These are phyloP conservation scores for Globomyces pollinis-pini DNA, from an alignment of 192 early-diverging fungal species.

Conservation along the genomic window DNA sequence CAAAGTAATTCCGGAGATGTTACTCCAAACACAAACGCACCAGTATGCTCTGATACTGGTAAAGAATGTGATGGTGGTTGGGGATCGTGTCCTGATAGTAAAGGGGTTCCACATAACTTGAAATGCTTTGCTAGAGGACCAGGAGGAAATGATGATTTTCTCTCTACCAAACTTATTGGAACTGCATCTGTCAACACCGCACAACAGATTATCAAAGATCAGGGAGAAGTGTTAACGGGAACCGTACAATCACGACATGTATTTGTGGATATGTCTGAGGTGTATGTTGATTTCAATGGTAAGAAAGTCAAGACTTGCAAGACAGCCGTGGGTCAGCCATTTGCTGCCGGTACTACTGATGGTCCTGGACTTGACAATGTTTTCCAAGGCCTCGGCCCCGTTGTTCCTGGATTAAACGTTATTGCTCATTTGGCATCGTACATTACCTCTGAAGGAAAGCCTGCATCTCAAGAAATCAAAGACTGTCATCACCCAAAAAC, in stretches of 20 bases:
- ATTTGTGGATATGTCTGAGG: constrained; percentile 32
- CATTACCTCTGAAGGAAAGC: neutral
- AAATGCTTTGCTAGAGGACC: constrained; percentile 38
- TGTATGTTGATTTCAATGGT: constrained; percentile 21
- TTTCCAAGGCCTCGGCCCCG: constrained; percentile 14
- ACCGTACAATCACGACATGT: constrained; percentile 29
- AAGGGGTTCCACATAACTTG: constrained; percentile 3
- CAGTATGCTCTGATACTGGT: constrained; percentile 35
- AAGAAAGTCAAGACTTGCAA: constrained; percentile 16
- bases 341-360: constrained; percentile 51
- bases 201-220: neutral
- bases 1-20: constrained; percentile 42
- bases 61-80: constrained; percentile 32
- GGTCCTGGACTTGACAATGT: constrained; percentile 27
- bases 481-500: constrained; percentile 49
- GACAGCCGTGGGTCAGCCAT: constrained; percentile 35
- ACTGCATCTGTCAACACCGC: constrained; percentile 15
- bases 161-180: constrained; percentile 36
- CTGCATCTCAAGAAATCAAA: constrained; percentile 22
- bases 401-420: neutral
- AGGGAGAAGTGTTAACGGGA: neutral
- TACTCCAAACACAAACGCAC: constrained; percentile 26
- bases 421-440: neutral
- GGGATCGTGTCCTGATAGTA: constrained; percentile 24
- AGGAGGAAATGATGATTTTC: constrained; percentile 26